Percentiles rank a stretch among this genome's conserved stretches.
Conservation (phyloP, 495 filamentous ascomycete genomes). For the Aspergillus homomorphus region DNA sequence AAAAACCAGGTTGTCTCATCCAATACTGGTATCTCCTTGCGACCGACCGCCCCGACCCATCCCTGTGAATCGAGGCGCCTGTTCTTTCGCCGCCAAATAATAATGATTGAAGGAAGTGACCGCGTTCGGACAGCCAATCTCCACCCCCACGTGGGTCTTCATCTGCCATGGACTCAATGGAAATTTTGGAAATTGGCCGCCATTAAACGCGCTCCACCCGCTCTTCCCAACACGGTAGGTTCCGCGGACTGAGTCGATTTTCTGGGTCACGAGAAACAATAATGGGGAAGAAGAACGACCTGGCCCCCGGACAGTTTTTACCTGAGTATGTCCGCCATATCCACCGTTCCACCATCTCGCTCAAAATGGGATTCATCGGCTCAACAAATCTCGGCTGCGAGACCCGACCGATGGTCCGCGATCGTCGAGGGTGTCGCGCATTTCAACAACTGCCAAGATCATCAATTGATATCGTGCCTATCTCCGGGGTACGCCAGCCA, state of each 20-base stretch:
- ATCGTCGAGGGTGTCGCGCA: neutral
- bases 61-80: neutral
- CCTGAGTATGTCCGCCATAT: neutral
- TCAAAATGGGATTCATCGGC: too few species aligned
- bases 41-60: neutral
- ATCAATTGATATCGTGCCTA: neutral
- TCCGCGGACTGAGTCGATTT: neutral
- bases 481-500: neutral
- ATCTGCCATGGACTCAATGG: conserved; percentile 12
- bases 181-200: conserved; percentile 21
- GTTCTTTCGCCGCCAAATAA: neutral
- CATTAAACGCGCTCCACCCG: neutral
- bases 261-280: neutral
- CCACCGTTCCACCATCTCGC: neutral
- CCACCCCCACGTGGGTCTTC: conserved; percentile 25
- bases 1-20: neutral
- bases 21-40: neutral
- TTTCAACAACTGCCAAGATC: neutral
- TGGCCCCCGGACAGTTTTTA: neutral
- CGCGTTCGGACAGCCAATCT: conserved; percentile 14
- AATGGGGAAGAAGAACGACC: neutral
- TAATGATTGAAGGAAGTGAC: neutral
- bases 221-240: neutral
- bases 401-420: too few species aligned
- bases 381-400: too few species aligned